Evolutionary conservation across 2,329 filamentous ascomycete species (phyloP).

Genomic region (Mollisiaceae sp.): DNA sequence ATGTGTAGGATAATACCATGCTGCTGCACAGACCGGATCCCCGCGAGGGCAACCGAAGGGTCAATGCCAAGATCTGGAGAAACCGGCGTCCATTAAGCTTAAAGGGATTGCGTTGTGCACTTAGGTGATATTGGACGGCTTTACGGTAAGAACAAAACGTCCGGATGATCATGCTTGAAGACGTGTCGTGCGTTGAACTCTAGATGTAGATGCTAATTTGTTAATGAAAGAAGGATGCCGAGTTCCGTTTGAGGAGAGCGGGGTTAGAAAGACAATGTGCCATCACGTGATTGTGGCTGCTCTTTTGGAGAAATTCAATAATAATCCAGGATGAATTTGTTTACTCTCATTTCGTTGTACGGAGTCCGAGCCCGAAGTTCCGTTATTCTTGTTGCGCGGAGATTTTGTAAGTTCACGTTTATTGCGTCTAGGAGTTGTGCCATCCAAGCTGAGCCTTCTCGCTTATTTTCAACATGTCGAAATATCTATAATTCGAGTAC

Average conservation of each 20-base stretch:
- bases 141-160: neutral
- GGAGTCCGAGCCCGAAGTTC: no score
- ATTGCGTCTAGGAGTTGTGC: no score
- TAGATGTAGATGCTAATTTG: neutral
- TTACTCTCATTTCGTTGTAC: neutral
- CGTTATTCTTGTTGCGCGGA: no score
- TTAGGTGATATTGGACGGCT: no score
- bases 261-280: neutral
- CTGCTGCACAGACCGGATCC: neutral
- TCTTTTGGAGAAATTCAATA: neutral
- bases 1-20: neutral
- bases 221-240: neutral
- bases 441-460: no score
- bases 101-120: neutral
- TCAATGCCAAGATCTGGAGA: conserved; percentile 5
- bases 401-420: no score
- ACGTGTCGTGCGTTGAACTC: neutral
- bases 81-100: neutral
- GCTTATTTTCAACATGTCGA: no score
- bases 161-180: neutral
- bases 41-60: neutral
- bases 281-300: neutral
- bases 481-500: no score
- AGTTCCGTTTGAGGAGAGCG: neutral
- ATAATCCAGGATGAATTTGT: neutral